phyloP scores from a whole-genome alignment of 495 filamentous ascomycete species.

The Penicillium coffeae region DNA sequence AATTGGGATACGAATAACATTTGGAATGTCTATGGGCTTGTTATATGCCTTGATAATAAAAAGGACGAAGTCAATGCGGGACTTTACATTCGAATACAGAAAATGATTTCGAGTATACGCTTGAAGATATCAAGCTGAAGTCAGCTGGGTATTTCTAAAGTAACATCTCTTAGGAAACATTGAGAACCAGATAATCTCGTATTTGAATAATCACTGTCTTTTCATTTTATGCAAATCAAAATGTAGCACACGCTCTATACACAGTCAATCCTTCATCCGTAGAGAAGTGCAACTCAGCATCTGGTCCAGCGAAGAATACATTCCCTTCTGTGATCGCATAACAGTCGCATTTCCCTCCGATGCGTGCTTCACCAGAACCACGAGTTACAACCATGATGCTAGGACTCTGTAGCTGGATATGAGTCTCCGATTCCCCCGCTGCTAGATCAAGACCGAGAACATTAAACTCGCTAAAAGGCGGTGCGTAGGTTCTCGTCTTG shows the following conservation, averaged over 20 bases:
- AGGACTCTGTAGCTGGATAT: conserved; percentile 52
- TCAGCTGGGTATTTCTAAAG: no score
- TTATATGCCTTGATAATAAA: no score
- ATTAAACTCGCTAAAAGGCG: conserved; percentile 70
- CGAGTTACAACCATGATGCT: conserved; percentile 59
- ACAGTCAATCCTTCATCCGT: conserved; percentile 44
- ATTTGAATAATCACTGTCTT: no score
- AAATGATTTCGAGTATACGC: no score
- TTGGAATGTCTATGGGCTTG: no score
- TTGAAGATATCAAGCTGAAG: no score
- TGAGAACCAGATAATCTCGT: no score
- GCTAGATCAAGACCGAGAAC: conserved; percentile 55
- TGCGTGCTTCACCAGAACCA: conserved; percentile 54
- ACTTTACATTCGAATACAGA: no score
- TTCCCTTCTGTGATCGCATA: conserved; percentile 53
- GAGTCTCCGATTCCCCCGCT: conserved; percentile 49
- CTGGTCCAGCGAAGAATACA: conserved; percentile 62
- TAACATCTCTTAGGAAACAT: no score
- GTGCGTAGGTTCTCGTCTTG: conserved; percentile 54
- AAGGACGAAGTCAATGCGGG: no score
- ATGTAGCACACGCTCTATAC: conserved; percentile 47
- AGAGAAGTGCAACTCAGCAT: conserved; percentile 44
- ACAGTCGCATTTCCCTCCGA: conserved; percentile 27
- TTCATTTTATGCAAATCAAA: neutral
- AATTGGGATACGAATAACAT: no score